These are phyloP conservation scores for Elongisporangium prolatum DNA, from an alignment of 352 stramenopile genomes.

Conservation along the genomic window DNA sequence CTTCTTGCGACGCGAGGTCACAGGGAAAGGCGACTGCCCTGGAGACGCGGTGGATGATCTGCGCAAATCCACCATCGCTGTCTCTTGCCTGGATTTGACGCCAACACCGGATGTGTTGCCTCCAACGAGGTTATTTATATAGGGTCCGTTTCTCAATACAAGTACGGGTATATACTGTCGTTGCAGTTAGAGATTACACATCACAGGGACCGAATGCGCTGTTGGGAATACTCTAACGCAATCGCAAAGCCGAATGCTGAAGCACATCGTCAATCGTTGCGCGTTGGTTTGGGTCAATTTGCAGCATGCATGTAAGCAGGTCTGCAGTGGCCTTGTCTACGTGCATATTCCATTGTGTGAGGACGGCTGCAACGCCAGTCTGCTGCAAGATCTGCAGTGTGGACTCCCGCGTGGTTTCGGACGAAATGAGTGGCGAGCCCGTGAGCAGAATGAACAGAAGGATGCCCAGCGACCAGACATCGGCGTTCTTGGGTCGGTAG, in stretches of 20 bases:
- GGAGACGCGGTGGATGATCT: background rate
- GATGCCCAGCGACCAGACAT: constrained; percentile 58
- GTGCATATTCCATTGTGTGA: constrained; percentile 47
- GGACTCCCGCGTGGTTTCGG: constrained; percentile 21
- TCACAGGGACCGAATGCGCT: too few species aligned
- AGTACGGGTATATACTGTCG: too few species aligned
- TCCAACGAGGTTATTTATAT: too few species aligned
- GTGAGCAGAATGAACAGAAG: constrained; percentile 58
- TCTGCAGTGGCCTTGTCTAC: constrained; percentile 29
- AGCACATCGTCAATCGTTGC: constrained; percentile 30
- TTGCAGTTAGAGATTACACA: too few species aligned
- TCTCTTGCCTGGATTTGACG: background rate
- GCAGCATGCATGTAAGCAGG: constrained; percentile 42
- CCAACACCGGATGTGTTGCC: too few species aligned
- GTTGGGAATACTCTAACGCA: too few species aligned
- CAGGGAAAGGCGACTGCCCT: background rate
- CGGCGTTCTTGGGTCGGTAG: constrained; percentile 38
- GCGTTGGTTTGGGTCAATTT: constrained; percentile 34
- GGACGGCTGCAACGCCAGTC: constrained; percentile 46
- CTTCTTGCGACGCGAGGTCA: background rate
- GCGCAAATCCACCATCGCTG: background rate
- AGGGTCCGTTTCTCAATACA: constrained; percentile 3
- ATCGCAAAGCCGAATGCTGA: too few species aligned
- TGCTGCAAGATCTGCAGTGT: constrained; percentile 40
- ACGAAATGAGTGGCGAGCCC: constrained; percentile 37